Conservation (phyloP, 352 stramenopile genomes). For the Phytopythium ostracodes region DNA sequence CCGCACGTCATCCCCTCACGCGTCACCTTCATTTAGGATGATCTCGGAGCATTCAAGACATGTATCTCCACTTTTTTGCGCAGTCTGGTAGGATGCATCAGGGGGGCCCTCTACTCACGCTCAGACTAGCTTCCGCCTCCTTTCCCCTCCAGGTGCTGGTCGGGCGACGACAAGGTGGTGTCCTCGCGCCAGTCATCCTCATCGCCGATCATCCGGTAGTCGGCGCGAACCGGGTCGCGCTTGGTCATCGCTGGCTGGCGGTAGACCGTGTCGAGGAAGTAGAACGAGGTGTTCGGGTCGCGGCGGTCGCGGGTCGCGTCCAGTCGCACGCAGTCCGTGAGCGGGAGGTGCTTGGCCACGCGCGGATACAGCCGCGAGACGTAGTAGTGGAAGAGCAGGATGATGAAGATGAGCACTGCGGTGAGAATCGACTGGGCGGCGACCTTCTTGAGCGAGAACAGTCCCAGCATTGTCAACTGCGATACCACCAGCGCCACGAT, state of each 20-base stretch:
- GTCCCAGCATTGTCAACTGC: conserved; percentile 70
- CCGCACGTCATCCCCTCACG: not conserved
- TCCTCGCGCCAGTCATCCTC: conserved; percentile 21
- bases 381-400: conserved; percentile 66
- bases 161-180: conserved; percentile 29
- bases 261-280: conserved; percentile 72
- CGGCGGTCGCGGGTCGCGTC: conserved; percentile 34
- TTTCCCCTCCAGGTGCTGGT: conserved; percentile 20
- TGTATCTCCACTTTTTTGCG: conserved; percentile 3
- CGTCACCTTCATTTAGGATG: not conserved
- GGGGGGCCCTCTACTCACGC: not conserved
- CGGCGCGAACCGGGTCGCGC: conserved; percentile 34
- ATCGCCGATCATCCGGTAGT: conserved; percentile 57
- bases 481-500: conserved; percentile 67
- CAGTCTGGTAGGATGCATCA: not conserved
- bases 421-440: conserved; percentile 25
- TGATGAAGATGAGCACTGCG: conserved; percentile 28
- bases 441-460: conserved; percentile 76
- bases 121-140: not conserved
- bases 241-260: conserved; percentile 67
- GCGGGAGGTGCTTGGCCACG: conserved; percentile 53
- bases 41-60: not conserved
- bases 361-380: conserved; percentile 48
- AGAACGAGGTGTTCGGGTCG: conserved; percentile 30
- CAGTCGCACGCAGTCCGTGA: conserved; percentile 53